Evolutionary conservation across 345 rosid genomes (phyloP), one percentile per base, ranked within the genome.

Genomic region (Dipteronia sinensis): DNA sequence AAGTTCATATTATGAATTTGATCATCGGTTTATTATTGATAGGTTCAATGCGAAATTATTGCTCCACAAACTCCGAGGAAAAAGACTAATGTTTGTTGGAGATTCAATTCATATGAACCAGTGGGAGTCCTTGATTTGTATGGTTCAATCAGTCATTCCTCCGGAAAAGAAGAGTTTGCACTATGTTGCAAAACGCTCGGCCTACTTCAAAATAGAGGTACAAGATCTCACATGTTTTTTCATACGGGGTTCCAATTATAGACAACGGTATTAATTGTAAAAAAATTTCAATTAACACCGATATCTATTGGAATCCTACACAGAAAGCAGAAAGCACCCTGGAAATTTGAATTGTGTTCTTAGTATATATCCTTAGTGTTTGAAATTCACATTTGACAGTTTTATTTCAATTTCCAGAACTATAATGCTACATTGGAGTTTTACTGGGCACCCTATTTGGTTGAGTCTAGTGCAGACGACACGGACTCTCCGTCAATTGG

Each of bases 61-160:
- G 65, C 84, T 92, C 55, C 87, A 86, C 73, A 89, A 90, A 79
- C 88, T 89, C 23, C 67, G 79, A n/a, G 90, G 89, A 53, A 92
- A 89, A 85, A 90, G 89, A 84, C 79, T 92, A 7, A 87, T 92
- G 84, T 88, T 87, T 72, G 79, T 87, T 76, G 94, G 97, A 76
- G 97, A 92, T 51, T 92, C 94, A 8, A 72, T 90, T 75, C 87
- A 92, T 74, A 68, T 80, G 29, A 89, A 87, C 76, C 94, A 90
- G 25, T 89, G 92, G 97, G 85, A 86, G 76, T 90, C 94, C 58
- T 73, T 92, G 87, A 86, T 89, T 84, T 92, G 94, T 29, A 80
- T 89, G 85, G 80, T 90, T 62, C 90, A 92, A 78, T 89, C 93
- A 27, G 77, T 59, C 42, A 75, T 87, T 66, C 77, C 84, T 62